These are phyloP conservation scores for Sesbania bispinosa DNA, from an alignment of 306 rosid genomes.

Conservation along the genomic window DNA sequence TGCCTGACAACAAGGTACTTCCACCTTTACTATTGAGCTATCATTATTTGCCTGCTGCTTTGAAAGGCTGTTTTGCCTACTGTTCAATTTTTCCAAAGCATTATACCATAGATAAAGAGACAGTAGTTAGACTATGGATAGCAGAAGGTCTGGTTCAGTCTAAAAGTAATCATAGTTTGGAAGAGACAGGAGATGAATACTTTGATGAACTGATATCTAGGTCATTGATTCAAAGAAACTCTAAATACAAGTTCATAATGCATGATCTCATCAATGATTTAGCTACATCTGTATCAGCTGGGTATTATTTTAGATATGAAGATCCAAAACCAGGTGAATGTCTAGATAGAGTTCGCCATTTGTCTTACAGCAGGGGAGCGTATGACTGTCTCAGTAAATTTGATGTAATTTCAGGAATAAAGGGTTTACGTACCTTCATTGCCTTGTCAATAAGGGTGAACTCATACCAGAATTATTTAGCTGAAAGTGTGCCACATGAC, in stretches of 20 bases:
- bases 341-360: constrained; percentile 12
- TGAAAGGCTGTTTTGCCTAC: too few species aligned
- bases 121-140: constrained; percentile 28
- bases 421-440: background rate
- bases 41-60: constrained; percentile 15
- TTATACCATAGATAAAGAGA: background rate
- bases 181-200: constrained; percentile 22
- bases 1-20: constrained; percentile 24
- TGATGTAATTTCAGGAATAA: background rate
- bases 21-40: constrained; percentile 16
- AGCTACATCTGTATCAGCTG: background rate
- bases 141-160: constrained; percentile 24
- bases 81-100: constrained; percentile 30
- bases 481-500: background rate
- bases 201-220: constrained; percentile 26
- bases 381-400: background rate
- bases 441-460: background rate
- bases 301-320: constrained; percentile 1
- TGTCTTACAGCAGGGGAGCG: background rate
- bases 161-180: background rate
- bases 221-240: constrained; percentile 16
- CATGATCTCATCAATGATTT: constrained; percentile 29
- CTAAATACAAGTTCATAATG: background rate
- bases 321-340: background rate
- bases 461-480: background rate